Percentiles rank a stretch among this genome's conserved stretches.
Evolutionary conservation across 352 stramenopile species (phyloP).

Genomic region (Aphanomyces stellatus): DNA sequence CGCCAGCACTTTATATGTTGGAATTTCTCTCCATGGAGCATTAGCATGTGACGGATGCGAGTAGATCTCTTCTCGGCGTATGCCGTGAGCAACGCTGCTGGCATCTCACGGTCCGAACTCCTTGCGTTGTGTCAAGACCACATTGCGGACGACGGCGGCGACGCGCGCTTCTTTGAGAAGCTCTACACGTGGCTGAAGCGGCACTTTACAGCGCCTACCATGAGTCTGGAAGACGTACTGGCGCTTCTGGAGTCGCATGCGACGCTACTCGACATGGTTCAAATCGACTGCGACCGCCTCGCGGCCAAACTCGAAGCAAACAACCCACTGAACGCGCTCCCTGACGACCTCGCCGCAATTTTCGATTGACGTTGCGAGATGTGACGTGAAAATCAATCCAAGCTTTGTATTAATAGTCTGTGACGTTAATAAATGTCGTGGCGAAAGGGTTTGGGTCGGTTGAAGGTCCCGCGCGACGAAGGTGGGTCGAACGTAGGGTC

Average conservation of each 20-base stretch:
- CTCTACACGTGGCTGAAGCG: constrained; percentile 12
- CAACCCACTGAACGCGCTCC: background rate
- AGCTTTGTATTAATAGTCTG: too few species aligned
- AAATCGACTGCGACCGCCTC: background rate
- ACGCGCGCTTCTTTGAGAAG: constrained; percentile 11
- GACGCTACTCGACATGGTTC: background rate
- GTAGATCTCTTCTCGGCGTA: constrained; percentile 7
- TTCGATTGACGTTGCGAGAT: too few species aligned
- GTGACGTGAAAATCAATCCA: too few species aligned
- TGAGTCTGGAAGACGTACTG: background rate
- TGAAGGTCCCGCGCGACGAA: too few species aligned
- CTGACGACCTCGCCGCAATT: background rate
- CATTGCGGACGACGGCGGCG: background rate
- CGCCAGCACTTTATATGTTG: constrained; percentile 10
- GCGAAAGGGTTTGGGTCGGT: too few species aligned
- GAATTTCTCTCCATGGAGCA: background rate
- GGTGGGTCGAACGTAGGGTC: background rate
- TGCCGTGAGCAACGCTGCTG: background rate
- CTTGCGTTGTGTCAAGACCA: constrained; percentile 1
- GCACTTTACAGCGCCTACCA: background rate
- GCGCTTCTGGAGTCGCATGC: background rate
- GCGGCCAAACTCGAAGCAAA: background rate
- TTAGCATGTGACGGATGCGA: background rate
- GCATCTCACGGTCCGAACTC: constrained; percentile 7
- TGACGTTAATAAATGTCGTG: too few species aligned